These are phyloP conservation scores for Talaromyces funiculosus DNA, from an alignment of 2,329 filamentous ascomycete species.

Conservation along the genomic window DNA sequence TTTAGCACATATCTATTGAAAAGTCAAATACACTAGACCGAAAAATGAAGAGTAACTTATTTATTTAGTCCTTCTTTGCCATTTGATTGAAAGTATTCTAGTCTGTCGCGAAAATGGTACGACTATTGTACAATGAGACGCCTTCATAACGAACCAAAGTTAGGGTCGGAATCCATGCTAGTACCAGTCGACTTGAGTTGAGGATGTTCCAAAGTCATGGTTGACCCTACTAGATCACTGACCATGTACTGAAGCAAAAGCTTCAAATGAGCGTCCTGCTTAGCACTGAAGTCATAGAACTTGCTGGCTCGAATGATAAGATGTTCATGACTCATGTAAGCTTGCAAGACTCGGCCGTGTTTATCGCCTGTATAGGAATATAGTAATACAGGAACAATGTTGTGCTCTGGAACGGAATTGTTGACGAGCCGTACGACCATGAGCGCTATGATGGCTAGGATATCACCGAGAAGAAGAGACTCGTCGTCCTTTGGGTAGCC, in stretches of 20 bases:
- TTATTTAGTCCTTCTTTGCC: too few relatives aligned
- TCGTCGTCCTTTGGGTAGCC: not conserved
- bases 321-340: not conserved
- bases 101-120: too few relatives aligned
- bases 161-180: too few relatives aligned
- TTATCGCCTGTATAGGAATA: not conserved
- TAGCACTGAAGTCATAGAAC: not conserved
- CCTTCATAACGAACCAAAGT: too few relatives aligned
- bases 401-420: not conserved
- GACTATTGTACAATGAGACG: too few relatives aligned
- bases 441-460: not conserved
- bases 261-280: not conserved
- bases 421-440: conserved; percentile 4
- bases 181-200: not conserved
- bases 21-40: too few relatives aligned
- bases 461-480: not conserved
- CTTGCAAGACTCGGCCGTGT: not conserved
- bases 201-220: not conserved
- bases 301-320: not conserved
- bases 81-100: too few relatives aligned
- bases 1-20: too few relatives aligned
- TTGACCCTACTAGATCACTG: not conserved
- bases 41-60: too few relatives aligned
- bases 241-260: not conserved
- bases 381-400: conserved; percentile 3